phyloP scores from a whole-genome alignment of 345 rosid species.

The Eucalyptus shirleyi region DNA sequence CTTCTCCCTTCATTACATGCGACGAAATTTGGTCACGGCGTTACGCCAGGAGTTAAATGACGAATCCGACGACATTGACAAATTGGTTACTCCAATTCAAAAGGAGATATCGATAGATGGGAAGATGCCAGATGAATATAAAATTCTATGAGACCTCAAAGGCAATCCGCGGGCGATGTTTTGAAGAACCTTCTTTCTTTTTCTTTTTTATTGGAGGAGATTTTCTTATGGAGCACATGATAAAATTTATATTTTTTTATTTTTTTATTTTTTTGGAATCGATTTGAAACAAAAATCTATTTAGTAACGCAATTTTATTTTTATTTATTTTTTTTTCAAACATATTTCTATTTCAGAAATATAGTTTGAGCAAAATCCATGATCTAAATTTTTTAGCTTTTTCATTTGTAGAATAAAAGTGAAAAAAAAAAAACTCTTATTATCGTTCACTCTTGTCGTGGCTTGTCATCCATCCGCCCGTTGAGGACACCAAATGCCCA shows the following conservation, averaged over 20 bases:
- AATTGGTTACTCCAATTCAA: neutral
- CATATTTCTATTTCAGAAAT: accelerated
- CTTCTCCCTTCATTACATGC: neutral
- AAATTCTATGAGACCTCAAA: neutral
- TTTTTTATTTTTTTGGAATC: accelerated
- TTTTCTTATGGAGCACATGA: accelerated
- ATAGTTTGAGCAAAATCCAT: accelerated
- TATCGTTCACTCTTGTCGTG: no score
- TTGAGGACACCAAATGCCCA: accelerated
- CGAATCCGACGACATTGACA: neutral
- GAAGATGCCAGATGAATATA: neutral
- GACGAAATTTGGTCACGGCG: neutral
- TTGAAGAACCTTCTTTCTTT: no score
- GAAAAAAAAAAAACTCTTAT: no score
- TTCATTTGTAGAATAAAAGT: no score
- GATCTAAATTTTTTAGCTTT: no score
- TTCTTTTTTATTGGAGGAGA: no score
- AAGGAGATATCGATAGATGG: neutral
- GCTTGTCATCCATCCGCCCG: accelerated
- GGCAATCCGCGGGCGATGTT: neutral
- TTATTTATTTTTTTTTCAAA: no score
- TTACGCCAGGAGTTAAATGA: neutral
- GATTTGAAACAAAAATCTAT: accelerated
- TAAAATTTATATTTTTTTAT: no score
- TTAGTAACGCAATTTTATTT: accelerated